Base-by-base conservation (phyloP, 208 protist species). In the Crithidia brevicula region DNA sequence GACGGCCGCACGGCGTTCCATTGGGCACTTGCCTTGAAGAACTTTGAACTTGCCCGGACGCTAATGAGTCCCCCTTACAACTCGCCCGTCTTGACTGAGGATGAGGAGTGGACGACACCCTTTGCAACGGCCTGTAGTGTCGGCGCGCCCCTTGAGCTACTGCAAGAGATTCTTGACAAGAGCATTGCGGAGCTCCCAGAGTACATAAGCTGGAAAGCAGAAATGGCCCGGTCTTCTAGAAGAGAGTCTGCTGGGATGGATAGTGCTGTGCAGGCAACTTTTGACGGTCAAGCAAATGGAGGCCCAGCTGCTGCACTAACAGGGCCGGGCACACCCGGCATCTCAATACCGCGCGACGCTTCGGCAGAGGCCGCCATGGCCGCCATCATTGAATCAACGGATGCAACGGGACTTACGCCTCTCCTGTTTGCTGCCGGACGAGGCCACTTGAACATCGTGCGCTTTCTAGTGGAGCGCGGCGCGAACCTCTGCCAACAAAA, bases 1-100 rank as follows among this genome's bases (percentile, higher is more conserved):
- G 93, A 97, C 51, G 93, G 91, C n/a, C 81, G 93, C 59, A 96
- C 93, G 4, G 86, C 90, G 0, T 77, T 96, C 20, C 93, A 97
- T 67, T 97, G 93, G 93, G 87, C 93, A 0, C 56, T 96, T 4
- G 85, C 91, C 7, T 67, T 95, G 47, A 72, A 79, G 52, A 93
- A 93, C 76, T 95, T 86, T 40, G 78, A 78, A 0, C 65, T 97
- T 22, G 91, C 85, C 4, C 68, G 18, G 8, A 79, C 33, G 8
- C 78, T 97, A 18, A 82, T 94, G 80, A 47, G 57, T 15, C 45
- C 49, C 7, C 88, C 89, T 1, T 84, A 92, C 67, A 65, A 76
- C 51, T 73, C 91, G 5, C 83, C 86, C 15, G 89, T 82, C 16
- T 67, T 86, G 45, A 96, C 81, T 2, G 80, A 82, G 61, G 93